phyloP scores from a whole-genome alignment of 2,329 filamentous ascomycete species.

The Pseudogymnoascus sp. region DNA sequence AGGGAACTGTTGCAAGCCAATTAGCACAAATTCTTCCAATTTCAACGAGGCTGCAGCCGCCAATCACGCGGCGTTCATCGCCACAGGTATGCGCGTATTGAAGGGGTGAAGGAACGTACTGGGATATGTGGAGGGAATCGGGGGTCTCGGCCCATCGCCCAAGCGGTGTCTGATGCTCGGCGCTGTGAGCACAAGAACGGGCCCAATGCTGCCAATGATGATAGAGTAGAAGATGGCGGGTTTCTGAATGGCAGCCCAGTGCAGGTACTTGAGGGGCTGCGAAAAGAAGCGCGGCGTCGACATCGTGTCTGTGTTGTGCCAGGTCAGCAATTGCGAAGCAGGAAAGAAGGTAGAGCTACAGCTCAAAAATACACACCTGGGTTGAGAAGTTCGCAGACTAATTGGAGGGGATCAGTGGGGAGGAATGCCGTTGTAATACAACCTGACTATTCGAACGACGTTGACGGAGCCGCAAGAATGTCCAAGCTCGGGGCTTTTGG shows the following conservation, averaged over 20 bases:
- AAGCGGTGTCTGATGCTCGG: conserved; percentile 65
- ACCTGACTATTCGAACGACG: conserved; percentile 2
- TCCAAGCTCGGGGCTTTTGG: not conserved
- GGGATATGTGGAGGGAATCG: conserved; percentile 84
- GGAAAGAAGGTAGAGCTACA: not conserved
- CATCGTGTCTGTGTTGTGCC: conserved; percentile 41
- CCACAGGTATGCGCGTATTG: conserved; percentile 2
- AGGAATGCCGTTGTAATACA: conserved; percentile 1
- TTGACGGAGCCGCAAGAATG: conserved; percentile 5
- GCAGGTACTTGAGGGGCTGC: conserved; percentile 72
- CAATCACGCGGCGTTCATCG: conserved; percentile 5
- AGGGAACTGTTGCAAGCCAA: conserved; percentile 38
- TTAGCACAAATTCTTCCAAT: conserved; percentile 16
- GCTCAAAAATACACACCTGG: not conserved
- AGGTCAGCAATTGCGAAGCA: not conserved
- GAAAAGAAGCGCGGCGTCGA: conserved; percentile 74
- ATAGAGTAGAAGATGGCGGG: conserved; percentile 88
- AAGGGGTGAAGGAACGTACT: conserved; percentile 50
- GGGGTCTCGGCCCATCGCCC: conserved; percentile 63
- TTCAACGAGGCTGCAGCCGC: not conserved
- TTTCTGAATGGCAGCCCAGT: conserved; percentile 80
- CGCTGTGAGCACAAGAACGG: conserved; percentile 58
- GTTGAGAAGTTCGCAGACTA: not conserved
- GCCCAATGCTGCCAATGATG: conserved; percentile 64
- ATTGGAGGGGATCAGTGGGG: not conserved